Evolutionary conservation across 345 rosid species (phyloP).

Genomic region (Syzygium aqueum): DNA sequence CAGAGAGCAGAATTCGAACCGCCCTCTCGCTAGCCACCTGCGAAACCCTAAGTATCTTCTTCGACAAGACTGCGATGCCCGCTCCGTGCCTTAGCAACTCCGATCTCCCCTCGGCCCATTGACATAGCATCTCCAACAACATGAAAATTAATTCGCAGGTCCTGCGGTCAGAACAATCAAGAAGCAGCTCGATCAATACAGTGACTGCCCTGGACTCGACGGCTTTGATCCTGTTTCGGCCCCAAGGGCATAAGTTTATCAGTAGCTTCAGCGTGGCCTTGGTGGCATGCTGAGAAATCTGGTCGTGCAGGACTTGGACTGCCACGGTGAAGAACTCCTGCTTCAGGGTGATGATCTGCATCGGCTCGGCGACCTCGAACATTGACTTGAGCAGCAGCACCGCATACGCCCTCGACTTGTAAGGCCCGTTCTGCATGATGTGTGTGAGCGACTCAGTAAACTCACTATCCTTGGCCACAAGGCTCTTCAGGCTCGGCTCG

Average conservation of each 20-base stretch:
- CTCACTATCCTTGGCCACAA: conserved; percentile 29
- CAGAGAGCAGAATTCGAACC: conserved; percentile 18
- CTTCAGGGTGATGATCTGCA: conserved; percentile 14
- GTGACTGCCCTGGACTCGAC: conserved; percentile 25
- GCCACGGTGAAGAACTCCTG: conserved; percentile 25
- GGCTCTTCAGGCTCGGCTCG: conserved; percentile 45
- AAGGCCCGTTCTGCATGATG: conserved; percentile 15
- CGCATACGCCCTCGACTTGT: conserved; percentile 27
- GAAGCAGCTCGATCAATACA: conserved; percentile 31
- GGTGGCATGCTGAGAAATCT: conserved; percentile 36
- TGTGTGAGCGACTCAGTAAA: conserved; percentile 28
- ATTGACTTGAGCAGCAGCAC: conserved; percentile 17
- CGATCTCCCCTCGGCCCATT: conserved; percentile 33
- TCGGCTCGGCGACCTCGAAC: conserved; percentile 35
- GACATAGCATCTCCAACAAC: conserved; percentile 27
- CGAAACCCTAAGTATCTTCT: conserved; percentile 32
- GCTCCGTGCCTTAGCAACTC: conserved; percentile 28
- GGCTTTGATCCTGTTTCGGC: conserved; percentile 51
- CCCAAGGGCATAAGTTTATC: conserved; percentile 38
- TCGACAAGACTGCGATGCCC: conserved; percentile 21
- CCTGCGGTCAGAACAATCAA: conserved; percentile 24
- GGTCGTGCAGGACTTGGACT: conserved; percentile 24
- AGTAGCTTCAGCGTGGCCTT: conserved; percentile 38
- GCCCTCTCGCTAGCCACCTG: conserved; percentile 31
- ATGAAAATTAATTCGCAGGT: conserved; percentile 27